Evolutionary conservation across 2,329 filamentous ascomycete species (phyloP).

Genomic region (Sclerotinia minor): DNA sequence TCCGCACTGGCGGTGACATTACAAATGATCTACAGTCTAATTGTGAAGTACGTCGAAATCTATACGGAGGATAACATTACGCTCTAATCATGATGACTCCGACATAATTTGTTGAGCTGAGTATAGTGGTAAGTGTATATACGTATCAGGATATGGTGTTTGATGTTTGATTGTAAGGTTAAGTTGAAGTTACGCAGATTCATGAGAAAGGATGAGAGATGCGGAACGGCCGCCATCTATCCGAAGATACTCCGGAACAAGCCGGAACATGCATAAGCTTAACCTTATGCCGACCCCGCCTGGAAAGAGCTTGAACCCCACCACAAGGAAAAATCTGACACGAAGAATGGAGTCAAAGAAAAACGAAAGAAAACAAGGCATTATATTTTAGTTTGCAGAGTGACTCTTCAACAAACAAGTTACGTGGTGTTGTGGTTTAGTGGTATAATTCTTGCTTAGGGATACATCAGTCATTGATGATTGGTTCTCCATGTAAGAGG

Average conservation of each 20-base stretch:
- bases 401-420: not conserved
- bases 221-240: not conserved
- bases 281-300: not conserved
- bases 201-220: not conserved
- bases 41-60: not conserved
- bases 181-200: not conserved
- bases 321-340: not conserved
- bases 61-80: not conserved
- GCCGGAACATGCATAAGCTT: not conserved
- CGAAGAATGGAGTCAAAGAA: not conserved
- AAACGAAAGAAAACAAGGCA: too few species aligned
- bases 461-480: not conserved
- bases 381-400: rapidly evolving
- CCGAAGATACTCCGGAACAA: not conserved
- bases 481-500: slow-evolving; percentile 20
- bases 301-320: not conserved
- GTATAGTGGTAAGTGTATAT: not conserved
- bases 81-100: not conserved
- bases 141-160: not conserved
- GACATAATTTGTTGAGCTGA: not conserved
- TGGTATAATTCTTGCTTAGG: slow-evolving; percentile 27
- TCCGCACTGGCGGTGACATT: not conserved
- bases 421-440: slow-evolving; percentile 19
- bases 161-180: not conserved
- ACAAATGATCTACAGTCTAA: not conserved